A percentile compares a stretch with the other conserved stretches of the same genome.
phyloP scores from a whole-genome alignment of 805 yeast species.

The Candida jianshihensis region DNA sequence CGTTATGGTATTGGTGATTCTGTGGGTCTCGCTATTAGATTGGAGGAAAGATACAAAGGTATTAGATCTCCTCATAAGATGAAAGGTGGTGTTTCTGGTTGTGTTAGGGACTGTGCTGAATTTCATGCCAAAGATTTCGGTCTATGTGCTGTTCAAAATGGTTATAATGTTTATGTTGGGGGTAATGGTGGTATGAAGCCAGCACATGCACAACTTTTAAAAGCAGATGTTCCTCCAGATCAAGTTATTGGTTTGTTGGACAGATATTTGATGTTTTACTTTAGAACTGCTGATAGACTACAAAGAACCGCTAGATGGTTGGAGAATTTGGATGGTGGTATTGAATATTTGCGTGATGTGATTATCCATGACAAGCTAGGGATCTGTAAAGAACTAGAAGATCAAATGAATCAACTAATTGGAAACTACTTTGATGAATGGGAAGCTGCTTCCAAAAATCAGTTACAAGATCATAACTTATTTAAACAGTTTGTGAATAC shows the following conservation, averaged over 20 bases:
- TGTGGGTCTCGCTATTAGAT: slow-evolving; percentile 30
- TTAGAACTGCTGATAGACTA: slow-evolving; percentile 30
- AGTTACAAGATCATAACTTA: slow-evolving; percentile 16
- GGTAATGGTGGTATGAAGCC: slow-evolving; percentile 36
- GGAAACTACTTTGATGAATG: slow-evolving; percentile 31
- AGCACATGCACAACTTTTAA: slow-evolving; percentile 29
- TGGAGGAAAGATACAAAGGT: slow-evolving; percentile 32
- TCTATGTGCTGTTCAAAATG: slow-evolving; percentile 30
- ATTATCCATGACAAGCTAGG: slow-evolving; percentile 30
- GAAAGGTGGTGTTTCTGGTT: slow-evolving; percentile 33
- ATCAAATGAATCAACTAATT: slow-evolving; percentile 27
- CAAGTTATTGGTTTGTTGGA: slow-evolving; percentile 30
- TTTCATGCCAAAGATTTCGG: slow-evolving; percentile 33
- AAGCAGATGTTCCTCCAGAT: slow-evolving; percentile 29
- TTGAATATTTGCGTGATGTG: slow-evolving; percentile 28
- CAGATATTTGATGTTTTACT: slow-evolving; percentile 31
- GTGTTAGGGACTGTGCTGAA: slow-evolving; percentile 33
- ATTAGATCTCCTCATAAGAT: slow-evolving; percentile 31
- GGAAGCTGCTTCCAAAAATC: slow-evolving; percentile 22
- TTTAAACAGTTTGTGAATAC: slow-evolving; percentile 30
- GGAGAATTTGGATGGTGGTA: slow-evolving; percentile 30
- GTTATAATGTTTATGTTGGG: slow-evolving; percentile 31
- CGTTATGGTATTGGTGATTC: slow-evolving; percentile 33
- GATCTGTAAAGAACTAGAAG: slow-evolving; percentile 26
- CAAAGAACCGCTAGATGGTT: slow-evolving; percentile 34